Evolutionary conservation across 2,329 filamentous ascomycete species (phyloP), one percentile per base, ranked within the genome.

Genomic region (Monilinia fructigena): DNA sequence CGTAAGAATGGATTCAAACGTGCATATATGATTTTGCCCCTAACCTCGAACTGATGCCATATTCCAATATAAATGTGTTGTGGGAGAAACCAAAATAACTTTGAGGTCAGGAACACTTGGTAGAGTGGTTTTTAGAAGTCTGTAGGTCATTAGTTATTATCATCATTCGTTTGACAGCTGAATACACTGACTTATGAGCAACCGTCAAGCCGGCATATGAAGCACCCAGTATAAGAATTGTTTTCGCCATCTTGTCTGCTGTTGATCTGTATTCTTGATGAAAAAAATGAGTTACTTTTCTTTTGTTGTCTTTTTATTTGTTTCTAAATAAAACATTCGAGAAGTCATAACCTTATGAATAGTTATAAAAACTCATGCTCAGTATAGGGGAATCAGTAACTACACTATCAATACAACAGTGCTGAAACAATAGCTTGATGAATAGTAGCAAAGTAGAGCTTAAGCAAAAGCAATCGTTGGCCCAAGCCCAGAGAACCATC

Each of bases 1-100:
- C 42, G 50, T 53, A 18, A 66, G 48, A 45, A 26, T 48, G 12
- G 3, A 11, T 35, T 18, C 4, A 42, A 58, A 28, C 10, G 14
- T 20, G 20, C 8, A 12, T 47, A 31, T 14, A 7, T 20, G 23
- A 16, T 20, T 31, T 47, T 47, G 23, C 7, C 18, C 63, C 66
- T 16, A 23, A 71, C 76, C 80, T 53, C 84, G 80, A 16, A 80
- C 77, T 55, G 82, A 77, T 66, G 82, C 82, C 23, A 83, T 72
- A 35, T 77, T 79, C 81, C 81, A 85, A 76, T 80, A 82, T 68
- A 84, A 77, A 67, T 84, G 77, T 14, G 80, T 80, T 60, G 79
- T 81, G 1, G 82, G 83, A 65, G 83, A 81, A 70, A 89, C 78
- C 23, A 86, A 76, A 63, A 82, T 81, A 54, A 88, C 76, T 66